A percentile compares a stretch with the other conserved stretches of the same genome.
These are phyloP conservation scores for Tetrapisispora nanseiensis DNA, from an alignment of 805 yeast genomes.

Conservation along the genomic window DNA sequence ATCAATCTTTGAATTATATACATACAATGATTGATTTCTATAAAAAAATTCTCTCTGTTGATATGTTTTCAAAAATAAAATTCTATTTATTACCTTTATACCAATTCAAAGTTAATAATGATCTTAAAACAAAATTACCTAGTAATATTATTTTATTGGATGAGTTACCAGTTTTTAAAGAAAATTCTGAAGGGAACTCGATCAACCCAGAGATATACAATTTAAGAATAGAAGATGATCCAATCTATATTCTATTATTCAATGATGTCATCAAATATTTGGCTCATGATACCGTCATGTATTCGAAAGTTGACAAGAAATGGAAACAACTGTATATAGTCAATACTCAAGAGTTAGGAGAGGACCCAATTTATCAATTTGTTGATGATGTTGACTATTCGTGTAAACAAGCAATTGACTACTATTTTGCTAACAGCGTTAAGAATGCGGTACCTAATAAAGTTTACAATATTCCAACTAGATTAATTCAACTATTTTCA, in stretches of 20 bases:
- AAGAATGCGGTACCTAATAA: slow-evolving; percentile 2
- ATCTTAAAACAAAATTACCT: slow-evolving; percentile 10
- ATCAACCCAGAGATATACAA: slow-evolving; percentile 2
- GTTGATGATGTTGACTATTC: slow-evolving; percentile 15
- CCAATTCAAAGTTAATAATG: slow-evolving; percentile 4
- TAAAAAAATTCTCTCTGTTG: slow-evolving; percentile 9
- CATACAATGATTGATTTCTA: slow-evolving; percentile 16
- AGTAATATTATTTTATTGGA: slow-evolving; percentile 12
- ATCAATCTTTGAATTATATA: slow-evolving; percentile 13
- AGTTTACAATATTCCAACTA: slow-evolving; percentile 16
- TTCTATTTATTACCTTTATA: slow-evolving; percentile 24
- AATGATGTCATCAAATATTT: slow-evolving; percentile 22
- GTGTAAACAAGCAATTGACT: slow-evolving; percentile 16
- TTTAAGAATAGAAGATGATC: slow-evolving; percentile 14
- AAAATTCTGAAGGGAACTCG: neutral
- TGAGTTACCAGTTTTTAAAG: slow-evolving; percentile 10
- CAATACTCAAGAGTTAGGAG: neutral
- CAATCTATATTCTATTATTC: slow-evolving; percentile 21
- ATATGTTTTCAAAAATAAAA: slow-evolving; percentile 20
- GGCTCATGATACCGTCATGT: slow-evolving; percentile 22
- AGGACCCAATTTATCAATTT: slow-evolving; percentile 7
- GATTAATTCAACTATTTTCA: slow-evolving; percentile 20
- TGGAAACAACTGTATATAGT: slow-evolving; percentile 25
- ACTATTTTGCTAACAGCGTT: slow-evolving; percentile 1
- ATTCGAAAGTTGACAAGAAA: slow-evolving; percentile 1